Evolutionary conservation across 1,284 basidiomycete genomes (phyloP), one percentile per base, ranked within the genome.

Genomic region (Inonotus hispidus): DNA sequence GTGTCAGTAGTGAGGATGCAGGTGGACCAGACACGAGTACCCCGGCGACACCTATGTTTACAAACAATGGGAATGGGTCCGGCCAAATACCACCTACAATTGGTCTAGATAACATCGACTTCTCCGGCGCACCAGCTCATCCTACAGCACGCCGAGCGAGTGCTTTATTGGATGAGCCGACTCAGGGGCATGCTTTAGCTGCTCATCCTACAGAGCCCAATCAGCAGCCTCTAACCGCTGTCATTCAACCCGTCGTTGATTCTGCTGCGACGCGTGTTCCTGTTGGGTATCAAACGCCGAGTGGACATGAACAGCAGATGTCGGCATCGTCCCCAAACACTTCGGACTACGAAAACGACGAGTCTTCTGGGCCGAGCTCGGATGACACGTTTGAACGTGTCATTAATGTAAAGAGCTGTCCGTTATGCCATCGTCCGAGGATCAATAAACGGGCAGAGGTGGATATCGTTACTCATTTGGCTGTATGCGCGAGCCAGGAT

Each of bases 401-500:
- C 11, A 96, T 98, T 77, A 97, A 96, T 69, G 87, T 98, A 68
- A 92, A 91, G 76, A 90, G 85, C 58, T 99, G 96, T 70, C 96
- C 97, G 0, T 73, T 99, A 45, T 99, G 96, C 70, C 94, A 94
- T 72, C 86, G 93, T 37, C 90, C 93, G 1, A 79, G 94, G 39
- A 71, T 98, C 64, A 88, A 83, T 69, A 83, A 85, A 56, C 95
- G 93, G 71, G 92, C 86, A 1, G 96, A 98, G 73, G 81, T 93
- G 66, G 95, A 97, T 71, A 97, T 98, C 67, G 80, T 97, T 59
- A 95, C 94, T 21, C 93, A 95, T 72, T 75, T 99, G 29, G 95
- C 95, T 0, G 85, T 98, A 3, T 99, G 96, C 69, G 95, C 95
- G 7, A 93, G 90, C 62, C 82, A 87, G 67, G 95, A 98, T 72